Conservation (phyloP, 106 monocot species). For the Platanthera guangdongensis region DNA sequence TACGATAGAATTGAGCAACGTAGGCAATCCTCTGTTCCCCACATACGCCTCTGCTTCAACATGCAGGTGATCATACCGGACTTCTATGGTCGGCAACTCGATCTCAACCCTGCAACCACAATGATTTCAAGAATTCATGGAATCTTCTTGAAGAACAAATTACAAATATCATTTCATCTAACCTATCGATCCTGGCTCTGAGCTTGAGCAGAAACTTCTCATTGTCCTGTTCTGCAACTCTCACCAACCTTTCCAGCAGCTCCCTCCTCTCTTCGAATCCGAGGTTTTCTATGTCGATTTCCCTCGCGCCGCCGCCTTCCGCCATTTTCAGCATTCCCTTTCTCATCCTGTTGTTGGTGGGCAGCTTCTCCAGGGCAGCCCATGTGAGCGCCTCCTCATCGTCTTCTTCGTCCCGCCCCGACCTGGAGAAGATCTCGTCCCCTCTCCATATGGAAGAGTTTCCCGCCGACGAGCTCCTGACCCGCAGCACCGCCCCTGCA, state of each 20-base stretch:
- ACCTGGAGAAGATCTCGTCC: conserved; percentile 20
- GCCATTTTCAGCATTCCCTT: conserved; percentile 13
- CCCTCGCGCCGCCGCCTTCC: conserved; percentile 1
- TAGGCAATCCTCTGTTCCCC: conserved; percentile 6
- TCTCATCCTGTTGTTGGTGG: conserved; percentile 20
- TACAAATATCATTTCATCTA: background rate
- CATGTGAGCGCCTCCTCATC: conserved; percentile 35
- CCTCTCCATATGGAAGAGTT: conserved; percentile 20
- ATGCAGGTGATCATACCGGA: background rate
- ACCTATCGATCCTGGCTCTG: conserved; percentile 26
- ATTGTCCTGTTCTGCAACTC: conserved; percentile 30
- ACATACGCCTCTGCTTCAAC: background rate
- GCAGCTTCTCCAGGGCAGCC: conserved; percentile 32
- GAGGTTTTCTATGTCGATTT: conserved; percentile 16
- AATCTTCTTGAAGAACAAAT: background rate
- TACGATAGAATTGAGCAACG: background rate
- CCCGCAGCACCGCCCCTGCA: background rate
- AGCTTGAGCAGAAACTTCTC: conserved; percentile 31
- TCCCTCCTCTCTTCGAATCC: conserved; percentile 16
- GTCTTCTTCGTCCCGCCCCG: conserved; percentile 11
- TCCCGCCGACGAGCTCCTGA: background rate
- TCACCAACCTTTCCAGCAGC: conserved; percentile 20
- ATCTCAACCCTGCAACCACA: background rate
- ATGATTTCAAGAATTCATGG: background rate
- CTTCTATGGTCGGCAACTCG: background rate